Conservation (phyloP, 805 yeast species). For the Candida insectorum region DNA sequence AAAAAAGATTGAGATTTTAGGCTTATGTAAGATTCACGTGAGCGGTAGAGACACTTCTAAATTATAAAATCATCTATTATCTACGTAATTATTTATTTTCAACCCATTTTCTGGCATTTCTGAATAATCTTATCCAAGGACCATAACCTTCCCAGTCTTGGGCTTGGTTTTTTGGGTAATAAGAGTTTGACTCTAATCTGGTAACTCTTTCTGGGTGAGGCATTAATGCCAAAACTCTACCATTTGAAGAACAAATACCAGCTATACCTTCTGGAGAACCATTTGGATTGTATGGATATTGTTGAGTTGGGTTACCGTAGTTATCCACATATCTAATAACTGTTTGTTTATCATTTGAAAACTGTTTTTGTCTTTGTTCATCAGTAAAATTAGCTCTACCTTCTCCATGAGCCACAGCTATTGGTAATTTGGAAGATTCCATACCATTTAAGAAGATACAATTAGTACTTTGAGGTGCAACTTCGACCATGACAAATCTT, state of each 20-base stretch:
- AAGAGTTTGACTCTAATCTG: constrained; percentile 85
- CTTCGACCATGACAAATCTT: constrained; percentile 85
- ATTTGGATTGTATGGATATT: constrained; percentile 92
- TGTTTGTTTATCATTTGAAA: constrained; percentile 50
- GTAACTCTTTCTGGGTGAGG: constrained; percentile 98
- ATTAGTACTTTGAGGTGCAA: constrained; percentile 49
- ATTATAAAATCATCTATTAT: neutral
- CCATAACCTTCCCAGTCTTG: constrained; percentile 78
- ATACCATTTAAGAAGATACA: constrained; percentile 79
- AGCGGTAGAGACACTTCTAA: too few relatives aligned
- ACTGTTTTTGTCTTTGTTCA: constrained; percentile 39
- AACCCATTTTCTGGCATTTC: constrained; percentile 94
- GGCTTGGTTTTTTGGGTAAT: constrained; percentile 66
- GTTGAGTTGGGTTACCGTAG: constrained; percentile 78
- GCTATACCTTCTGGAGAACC: constrained; percentile 94
- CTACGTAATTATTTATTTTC: constrained; percentile 30
- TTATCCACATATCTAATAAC: constrained; percentile 86
- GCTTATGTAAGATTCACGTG: too few relatives aligned
- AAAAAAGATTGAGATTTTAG: neutral
- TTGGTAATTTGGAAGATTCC: constrained; percentile 92
- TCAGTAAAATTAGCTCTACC: constrained; percentile 78
- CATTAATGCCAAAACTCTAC: constrained; percentile 97
- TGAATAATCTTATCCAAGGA: constrained; percentile 93
- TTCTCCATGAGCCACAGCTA: constrained; percentile 98
- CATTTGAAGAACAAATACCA: constrained; percentile 85